Conservation (phyloP, 2,329 filamentous ascomycete species). For the Colletotrichum truncatum region DNA sequence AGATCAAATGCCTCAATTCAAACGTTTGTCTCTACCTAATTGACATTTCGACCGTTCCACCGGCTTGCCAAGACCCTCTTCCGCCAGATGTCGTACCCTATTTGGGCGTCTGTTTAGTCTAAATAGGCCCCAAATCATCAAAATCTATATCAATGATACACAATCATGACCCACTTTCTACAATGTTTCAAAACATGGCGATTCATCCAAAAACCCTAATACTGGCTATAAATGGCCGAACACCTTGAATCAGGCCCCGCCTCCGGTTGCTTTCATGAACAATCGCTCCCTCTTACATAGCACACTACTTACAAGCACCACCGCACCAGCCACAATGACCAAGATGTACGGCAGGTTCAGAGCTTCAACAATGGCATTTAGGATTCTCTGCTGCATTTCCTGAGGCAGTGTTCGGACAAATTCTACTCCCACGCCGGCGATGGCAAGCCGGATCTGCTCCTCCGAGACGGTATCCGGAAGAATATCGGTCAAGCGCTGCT, state of each 20-base stretch:
- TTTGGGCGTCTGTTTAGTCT: too few species aligned
- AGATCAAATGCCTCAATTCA: too few species aligned
- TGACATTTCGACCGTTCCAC: too few species aligned
- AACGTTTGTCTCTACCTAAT: too few species aligned
- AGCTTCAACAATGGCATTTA: slow-evolving; percentile 37
- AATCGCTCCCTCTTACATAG: slow-evolving; percentile 27
- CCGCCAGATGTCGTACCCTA: too few species aligned
- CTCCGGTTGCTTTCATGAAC: slow-evolving; percentile 10
- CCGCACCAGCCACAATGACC: slow-evolving; percentile 48
- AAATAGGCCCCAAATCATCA: too few species aligned
- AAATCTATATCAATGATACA: too few species aligned
- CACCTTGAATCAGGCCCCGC: not conserved
- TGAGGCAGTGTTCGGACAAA: slow-evolving; percentile 22
- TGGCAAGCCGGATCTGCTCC: slow-evolving; percentile 35
- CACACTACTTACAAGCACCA: slow-evolving; percentile 37
- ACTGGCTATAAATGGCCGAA: not conserved
- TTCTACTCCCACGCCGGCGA: slow-evolving; percentile 30
- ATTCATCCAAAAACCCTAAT: not conserved
- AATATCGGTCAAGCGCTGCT: slow-evolving; percentile 34
- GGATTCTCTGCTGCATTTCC: slow-evolving; percentile 31
- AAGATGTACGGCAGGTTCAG: slow-evolving; percentile 28
- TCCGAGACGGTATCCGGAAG: slow-evolving; percentile 34
- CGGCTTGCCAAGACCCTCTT: too few species aligned
- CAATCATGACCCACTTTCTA: too few species aligned
- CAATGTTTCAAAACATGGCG: too few species aligned